Evolutionary conservation across 768 basidiomycete genomes (phyloP).

Genomic region (Rhodotorula kratochvilovae): DNA sequence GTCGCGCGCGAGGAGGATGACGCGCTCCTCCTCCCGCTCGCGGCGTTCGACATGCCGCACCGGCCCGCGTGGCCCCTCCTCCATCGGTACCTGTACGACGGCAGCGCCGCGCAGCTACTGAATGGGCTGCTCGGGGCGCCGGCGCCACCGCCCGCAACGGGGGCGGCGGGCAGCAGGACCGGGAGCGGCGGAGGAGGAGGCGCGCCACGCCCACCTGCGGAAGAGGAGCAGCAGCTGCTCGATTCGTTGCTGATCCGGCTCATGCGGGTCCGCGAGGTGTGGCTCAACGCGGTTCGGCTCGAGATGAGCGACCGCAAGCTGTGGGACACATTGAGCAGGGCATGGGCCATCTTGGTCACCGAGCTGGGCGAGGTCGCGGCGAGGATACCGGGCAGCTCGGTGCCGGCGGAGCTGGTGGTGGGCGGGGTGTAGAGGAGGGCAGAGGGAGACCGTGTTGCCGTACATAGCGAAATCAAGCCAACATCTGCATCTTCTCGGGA

Average conservation of each 20-base stretch:
- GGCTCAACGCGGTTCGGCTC: background rate
- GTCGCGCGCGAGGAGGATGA: background rate
- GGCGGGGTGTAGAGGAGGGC: background rate
- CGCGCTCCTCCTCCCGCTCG: background rate
- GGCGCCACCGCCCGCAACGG: background rate
- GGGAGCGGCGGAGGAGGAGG: background rate
- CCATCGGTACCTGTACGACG: constrained; percentile 2
- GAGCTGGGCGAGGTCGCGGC: background rate
- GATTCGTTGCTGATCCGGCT: background rate
- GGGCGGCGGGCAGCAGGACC: background rate
- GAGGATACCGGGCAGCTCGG: background rate
- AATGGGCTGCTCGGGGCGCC: background rate
- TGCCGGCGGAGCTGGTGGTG: too few relatives aligned
- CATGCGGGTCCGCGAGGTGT: background rate
- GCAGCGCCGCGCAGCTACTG: background rate
- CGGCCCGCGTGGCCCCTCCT: background rate
- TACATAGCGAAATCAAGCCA: background rate
- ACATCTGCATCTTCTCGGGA: background rate
- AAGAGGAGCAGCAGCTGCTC: background rate
- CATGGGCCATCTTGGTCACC: background rate
- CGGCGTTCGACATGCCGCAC: background rate
- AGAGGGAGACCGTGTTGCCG: background rate
- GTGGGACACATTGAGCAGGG: background rate
- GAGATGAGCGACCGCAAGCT: background rate
- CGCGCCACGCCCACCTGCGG: too few relatives aligned